A percentile compares a stretch with the other conserved stretches of the same genome.
Conservation (phyloP, 2,329 filamentous ascomycete species). For the Diplodia seriata region DNA sequence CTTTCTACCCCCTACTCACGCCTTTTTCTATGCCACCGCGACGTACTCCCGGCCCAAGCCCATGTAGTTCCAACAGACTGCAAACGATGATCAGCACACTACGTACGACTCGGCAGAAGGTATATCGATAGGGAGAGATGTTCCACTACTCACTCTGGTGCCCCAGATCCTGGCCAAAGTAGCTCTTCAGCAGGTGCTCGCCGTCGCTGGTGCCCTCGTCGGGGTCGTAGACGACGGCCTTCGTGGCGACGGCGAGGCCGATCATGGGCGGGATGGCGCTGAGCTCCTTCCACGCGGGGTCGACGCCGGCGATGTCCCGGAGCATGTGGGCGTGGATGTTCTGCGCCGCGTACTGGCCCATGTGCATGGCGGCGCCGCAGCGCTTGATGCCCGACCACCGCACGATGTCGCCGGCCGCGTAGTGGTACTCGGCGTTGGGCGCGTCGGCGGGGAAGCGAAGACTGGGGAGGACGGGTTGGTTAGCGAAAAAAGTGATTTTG, state of each 20-base stretch:
- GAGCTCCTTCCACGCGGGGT: conserved; percentile 8
- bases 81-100: neutral
- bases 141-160: conserved; percentile 60
- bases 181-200: conserved; percentile 66
- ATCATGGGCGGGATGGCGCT: conserved; percentile 63
- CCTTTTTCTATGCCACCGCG: neutral
- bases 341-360: conserved; percentile 69
- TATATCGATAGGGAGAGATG: too few relatives aligned
- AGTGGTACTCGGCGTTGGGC: conserved; percentile 65
- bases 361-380: conserved; percentile 76
- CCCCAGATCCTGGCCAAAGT: conserved; percentile 73
- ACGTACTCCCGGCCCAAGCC: neutral
- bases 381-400: conserved; percentile 81
- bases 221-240: conserved; percentile 69
- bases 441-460: neutral
- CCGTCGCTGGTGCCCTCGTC: conserved; percentile 65
- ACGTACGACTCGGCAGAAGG: too few relatives aligned
- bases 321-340: conserved; percentile 57
- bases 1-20: too few relatives aligned
- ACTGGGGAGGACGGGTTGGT: neutral
- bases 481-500: neutral
- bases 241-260: conserved; percentile 73
- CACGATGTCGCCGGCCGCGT: conserved; percentile 72
- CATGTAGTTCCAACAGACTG: conserved; percentile 25
- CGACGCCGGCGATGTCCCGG: conserved; percentile 34